Percentiles rank a stretch among this genome's conserved stretches.
phyloP scores from a whole-genome alignment of 352 stramenopile genomes.

The Pythium apleroticum region DNA sequence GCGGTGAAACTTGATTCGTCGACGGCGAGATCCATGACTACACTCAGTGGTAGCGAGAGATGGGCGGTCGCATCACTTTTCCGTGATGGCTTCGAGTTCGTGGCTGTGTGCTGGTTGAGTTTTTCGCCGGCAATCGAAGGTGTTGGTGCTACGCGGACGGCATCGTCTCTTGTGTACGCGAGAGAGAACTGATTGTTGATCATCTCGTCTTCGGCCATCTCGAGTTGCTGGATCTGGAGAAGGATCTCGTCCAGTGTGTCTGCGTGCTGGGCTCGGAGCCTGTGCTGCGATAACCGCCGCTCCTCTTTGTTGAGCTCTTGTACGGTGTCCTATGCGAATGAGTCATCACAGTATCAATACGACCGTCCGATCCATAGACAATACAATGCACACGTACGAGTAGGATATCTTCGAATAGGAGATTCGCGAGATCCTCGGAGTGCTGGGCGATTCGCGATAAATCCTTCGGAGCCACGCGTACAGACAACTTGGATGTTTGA shows the following conservation, averaged over 20 bases:
- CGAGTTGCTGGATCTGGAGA: constrained; percentile 43
- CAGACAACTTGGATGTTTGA: constrained; percentile 39
- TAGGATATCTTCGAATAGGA: constrained; percentile 64
- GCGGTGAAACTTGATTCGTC: neutral
- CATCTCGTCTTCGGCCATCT: constrained; percentile 41
- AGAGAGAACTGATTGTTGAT: constrained; percentile 38
- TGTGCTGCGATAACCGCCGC: constrained; percentile 26
- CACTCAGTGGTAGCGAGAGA: constrained; percentile 34
- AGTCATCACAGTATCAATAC: too few species aligned
- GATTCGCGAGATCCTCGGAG: constrained; percentile 49
- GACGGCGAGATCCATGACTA: constrained; percentile 49
- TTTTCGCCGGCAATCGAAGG: neutral
- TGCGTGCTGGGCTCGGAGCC: constrained; percentile 30
- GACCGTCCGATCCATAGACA: too few species aligned
- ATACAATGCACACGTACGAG: constrained; percentile 36
- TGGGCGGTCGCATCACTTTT: neutral
- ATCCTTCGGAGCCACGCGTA: constrained; percentile 38
- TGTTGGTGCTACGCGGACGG: too few species aligned
- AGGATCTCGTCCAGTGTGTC: constrained; percentile 55
- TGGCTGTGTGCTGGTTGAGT: neutral
- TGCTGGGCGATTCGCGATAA: constrained; percentile 45
- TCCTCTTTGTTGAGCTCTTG: constrained; percentile 62
- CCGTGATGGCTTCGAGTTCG: neutral
- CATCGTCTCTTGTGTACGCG: constrained; percentile 17
- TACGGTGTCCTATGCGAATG: constrained; percentile 45